Conservation (phyloP, 2,329 filamentous ascomycete genomes). For the Alternaria gaisen region DNA sequence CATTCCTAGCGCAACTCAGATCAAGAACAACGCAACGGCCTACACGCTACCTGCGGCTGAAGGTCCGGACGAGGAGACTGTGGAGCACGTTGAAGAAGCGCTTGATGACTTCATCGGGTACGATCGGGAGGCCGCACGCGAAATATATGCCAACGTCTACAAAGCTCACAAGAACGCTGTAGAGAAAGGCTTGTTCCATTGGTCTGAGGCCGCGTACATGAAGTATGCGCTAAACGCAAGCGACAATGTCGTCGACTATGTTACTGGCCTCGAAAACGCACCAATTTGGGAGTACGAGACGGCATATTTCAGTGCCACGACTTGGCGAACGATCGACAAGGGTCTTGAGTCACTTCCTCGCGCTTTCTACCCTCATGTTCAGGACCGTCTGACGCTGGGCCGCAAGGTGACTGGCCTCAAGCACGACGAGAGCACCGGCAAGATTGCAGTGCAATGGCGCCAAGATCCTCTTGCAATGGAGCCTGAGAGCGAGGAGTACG, state of each 20-base stretch:
- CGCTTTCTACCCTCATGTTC: constrained; percentile 70
- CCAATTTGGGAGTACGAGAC: constrained; percentile 61
- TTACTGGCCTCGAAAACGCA: constrained; percentile 50
- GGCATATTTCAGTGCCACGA: constrained; percentile 67
- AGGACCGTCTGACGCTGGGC: constrained; percentile 64
- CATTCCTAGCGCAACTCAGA: constrained; percentile 43
- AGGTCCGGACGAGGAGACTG: constrained; percentile 29
- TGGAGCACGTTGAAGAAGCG: constrained; percentile 31
- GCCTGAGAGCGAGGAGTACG: constrained; percentile 63
- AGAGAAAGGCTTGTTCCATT: constrained; percentile 66
- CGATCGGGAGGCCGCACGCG: constrained; percentile 41
- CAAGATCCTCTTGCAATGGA: constrained; percentile 54
- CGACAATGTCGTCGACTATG: constrained; percentile 62
- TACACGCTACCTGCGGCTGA: constrained; percentile 23
- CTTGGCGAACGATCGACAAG: constrained; percentile 72
- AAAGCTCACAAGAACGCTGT: constrained; percentile 64
- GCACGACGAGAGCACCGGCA: constrained; percentile 61
- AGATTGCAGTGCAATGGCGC: constrained; percentile 68
- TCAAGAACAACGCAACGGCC: constrained; percentile 38
- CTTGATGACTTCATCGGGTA: constrained; percentile 30
- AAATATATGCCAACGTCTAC: constrained; percentile 59
- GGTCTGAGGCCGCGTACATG: constrained; percentile 71
- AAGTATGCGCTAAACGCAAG: constrained; percentile 66
- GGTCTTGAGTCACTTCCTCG: constrained; percentile 67
- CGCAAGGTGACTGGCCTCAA: constrained; percentile 66